Evolutionary conservation across 2,329 filamentous ascomycete genomes (phyloP), one percentile per base, ranked within the genome.

Genomic region (Aspergillus costaricaensis): DNA sequence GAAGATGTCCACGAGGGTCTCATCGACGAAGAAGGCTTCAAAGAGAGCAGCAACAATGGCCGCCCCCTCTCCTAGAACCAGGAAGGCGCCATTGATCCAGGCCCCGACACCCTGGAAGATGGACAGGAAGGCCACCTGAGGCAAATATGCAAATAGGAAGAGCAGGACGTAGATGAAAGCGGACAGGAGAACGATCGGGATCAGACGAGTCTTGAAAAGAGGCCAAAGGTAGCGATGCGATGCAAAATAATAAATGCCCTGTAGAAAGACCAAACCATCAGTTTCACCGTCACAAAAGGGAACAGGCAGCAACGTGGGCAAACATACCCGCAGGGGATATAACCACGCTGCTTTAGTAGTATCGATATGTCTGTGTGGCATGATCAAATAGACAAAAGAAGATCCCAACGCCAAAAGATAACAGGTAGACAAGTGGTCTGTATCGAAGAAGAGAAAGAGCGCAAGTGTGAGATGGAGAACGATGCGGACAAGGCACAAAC

Each of bases 91-190:
- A 69, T 92, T 97, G 59, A 96, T 78, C 91, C 92, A 96, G n/a
- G 95, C 95, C 30, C 88, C 88, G 61, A 87, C 77, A 21, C 90
- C 90, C 69, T 98, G 93, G 74, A 97, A 98, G 67, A 98, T 86
- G 15, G 90, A 88, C 21, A 99, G 84, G 70, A 99, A 91, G 1
- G 91, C 91, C 58, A 92, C 92, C 73, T 98, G 91, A 0, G 94
- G 94, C 2, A 97, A 79, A 68, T 96, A 98, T 0, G 91, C 83
- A 76, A 95, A 96, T 12, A 91, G 82, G 76, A 98, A 98, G 19
- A 98, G 86, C 19, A 96, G 81, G n/a, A 88, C 80, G 63, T 96
- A 91, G 14, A 97, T 90, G 57, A 95, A 86, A 14, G 89, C 80
- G 0, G 93, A 96, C 12, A 97, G 88, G 14, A 97, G 80, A 2